These are phyloP conservation scores for Angomonas ambiguus DNA, from an alignment of 208 protist species.

Conservation along the genomic window DNA sequence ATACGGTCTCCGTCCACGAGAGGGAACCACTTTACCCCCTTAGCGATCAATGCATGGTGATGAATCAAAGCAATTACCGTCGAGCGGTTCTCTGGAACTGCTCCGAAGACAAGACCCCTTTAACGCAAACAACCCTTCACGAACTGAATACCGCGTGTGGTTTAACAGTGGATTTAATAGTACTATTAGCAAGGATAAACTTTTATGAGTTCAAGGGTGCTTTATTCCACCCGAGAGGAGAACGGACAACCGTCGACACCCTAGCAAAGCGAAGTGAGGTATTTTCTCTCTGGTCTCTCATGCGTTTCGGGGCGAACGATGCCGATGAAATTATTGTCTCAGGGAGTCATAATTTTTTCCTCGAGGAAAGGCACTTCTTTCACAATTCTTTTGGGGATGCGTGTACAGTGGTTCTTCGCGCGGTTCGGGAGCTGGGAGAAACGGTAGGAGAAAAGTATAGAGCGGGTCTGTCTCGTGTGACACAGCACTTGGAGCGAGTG, in stretches of 20 bases:
- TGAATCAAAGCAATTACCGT: neutral
- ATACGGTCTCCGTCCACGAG: neutral
- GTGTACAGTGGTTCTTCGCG: slow-evolving; percentile 52
- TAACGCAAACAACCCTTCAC: slow-evolving; percentile 8
- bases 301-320: neutral
- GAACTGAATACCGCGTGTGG: slow-evolving; percentile 80
- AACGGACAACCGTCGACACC: slow-evolving; percentile 41
- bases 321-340: neutral
- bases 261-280: slow-evolving; percentile 12
- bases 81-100: neutral
- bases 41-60: neutral
- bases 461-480: neutral
- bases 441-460: slow-evolving; percentile 22
- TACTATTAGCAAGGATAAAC: slow-evolving; percentile 37
- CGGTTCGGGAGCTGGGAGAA: slow-evolving; percentile 59
- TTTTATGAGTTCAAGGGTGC: slow-evolving; percentile 28
- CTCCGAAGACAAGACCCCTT: slow-evolving; percentile 11
- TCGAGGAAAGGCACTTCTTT: slow-evolving; percentile 60
- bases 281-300: neutral
- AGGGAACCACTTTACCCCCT: neutral
- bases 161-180: slow-evolving; percentile 44
- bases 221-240: slow-evolving; percentile 43
- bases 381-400: slow-evolving; percentile 60
- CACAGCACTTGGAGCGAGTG: neutral
- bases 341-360: slow-evolving; percentile 47